These are phyloP conservation scores for Leccinum angustisporum DNA, from an alignment of 1,284 basidiomycete genomes.

Conservation along the genomic window DNA sequence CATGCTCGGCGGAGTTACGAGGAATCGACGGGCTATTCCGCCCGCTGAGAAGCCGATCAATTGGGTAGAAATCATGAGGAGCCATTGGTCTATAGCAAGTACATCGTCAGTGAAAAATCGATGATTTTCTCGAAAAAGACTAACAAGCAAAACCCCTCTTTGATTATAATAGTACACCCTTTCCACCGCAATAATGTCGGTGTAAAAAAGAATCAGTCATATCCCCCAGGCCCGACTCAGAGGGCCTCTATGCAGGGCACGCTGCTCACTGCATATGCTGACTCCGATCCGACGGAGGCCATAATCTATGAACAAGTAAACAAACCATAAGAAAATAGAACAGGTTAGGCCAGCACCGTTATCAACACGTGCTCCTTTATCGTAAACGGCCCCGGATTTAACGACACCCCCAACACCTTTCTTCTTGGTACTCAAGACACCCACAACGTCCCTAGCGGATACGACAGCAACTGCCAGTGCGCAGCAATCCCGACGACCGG, in stretches of 20 bases:
- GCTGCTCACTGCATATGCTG: slow-evolving; percentile 40
- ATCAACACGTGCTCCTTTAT: slow-evolving; percentile 71
- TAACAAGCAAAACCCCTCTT: slow-evolving; percentile 30
- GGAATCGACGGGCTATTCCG: slow-evolving; percentile 40
- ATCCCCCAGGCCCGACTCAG: not conserved
- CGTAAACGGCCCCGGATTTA: slow-evolving; percentile 76
- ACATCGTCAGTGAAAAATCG: not conserved
- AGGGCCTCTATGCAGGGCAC: not conserved
- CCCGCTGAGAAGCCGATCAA: slow-evolving; percentile 46
- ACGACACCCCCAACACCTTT: slow-evolving; percentile 45
- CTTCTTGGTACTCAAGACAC: slow-evolving; percentile 47
- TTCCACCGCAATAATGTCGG: slow-evolving; percentile 40
- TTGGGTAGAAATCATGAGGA: slow-evolving; percentile 40
- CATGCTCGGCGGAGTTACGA: slow-evolving; percentile 41
- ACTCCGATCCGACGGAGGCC: slow-evolving; percentile 42
- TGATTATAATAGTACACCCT: slow-evolving; percentile 32
- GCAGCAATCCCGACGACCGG: slow-evolving; percentile 47
- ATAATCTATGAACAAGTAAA: slow-evolving; percentile 40
- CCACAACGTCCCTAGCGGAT: slow-evolving; percentile 54
- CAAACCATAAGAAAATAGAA: not conserved
- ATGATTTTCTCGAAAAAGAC: not conserved
- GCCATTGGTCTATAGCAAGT: slow-evolving; percentile 28
- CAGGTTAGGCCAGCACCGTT: slow-evolving; percentile 32
- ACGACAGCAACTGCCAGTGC: slow-evolving; percentile 43
- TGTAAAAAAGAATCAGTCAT: slow-evolving; percentile 33